These are phyloP conservation scores for Biscogniauxia sp. DNA, from an alignment of 2,329 filamentous ascomycete species.

Conservation along the genomic window DNA sequence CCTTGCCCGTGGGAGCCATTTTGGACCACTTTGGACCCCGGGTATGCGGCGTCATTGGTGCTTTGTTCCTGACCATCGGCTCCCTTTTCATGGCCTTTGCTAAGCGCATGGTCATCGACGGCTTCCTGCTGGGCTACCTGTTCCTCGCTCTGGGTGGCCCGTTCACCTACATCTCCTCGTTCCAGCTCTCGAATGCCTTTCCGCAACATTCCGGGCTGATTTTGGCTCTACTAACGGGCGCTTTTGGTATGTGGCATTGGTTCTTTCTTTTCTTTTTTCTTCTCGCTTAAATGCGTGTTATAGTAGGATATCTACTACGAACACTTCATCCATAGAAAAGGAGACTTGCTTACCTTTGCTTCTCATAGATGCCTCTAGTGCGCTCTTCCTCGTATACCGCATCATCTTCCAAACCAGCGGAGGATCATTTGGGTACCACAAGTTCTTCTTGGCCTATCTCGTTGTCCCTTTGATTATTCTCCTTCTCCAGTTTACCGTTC, in stretches of 20 bases:
- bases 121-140: constrained; percentile 70
- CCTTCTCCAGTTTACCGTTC: constrained; percentile 64
- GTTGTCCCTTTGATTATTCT: constrained; percentile 66
- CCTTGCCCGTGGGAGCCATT: constrained; percentile 80
- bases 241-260: constrained; percentile 48
- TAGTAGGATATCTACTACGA: no score
- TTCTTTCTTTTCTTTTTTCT: neutral
- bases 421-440: constrained; percentile 56
- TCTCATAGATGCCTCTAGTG: constrained; percentile 69
- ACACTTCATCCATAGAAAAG: neutral
- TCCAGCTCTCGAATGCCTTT: constrained; percentile 83
- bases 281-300: neutral
- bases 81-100: constrained; percentile 71
- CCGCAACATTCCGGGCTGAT: constrained; percentile 75
- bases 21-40: constrained; percentile 80
- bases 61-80: constrained; percentile 66
- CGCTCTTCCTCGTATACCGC: constrained; percentile 73
- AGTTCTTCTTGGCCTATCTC: constrained; percentile 73
- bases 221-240: constrained; percentile 74
- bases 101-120: constrained; percentile 66
- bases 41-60: constrained; percentile 70
- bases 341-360: neutral
- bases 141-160: constrained; percentile 76
- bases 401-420: constrained; percentile 62
- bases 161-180: constrained; percentile 79